Evolutionary conservation across 805 yeast species (phyloP).

Genomic region (Yarrowia yakushimensis): DNA sequence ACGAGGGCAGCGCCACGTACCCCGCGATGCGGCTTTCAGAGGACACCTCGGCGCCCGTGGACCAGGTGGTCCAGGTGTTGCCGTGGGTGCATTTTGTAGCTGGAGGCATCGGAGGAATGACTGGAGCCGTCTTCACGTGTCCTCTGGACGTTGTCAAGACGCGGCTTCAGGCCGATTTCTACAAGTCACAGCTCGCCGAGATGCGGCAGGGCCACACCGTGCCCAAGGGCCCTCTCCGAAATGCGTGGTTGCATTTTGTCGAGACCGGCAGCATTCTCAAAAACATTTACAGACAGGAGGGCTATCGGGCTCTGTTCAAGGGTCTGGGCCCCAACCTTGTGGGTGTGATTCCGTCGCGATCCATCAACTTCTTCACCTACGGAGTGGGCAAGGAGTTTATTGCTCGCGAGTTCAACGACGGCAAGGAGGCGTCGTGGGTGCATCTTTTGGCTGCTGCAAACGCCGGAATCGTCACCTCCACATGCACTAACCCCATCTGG

Average conservation of each 20-base stretch:
- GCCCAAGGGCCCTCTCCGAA: constrained; percentile 38
- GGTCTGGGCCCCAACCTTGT: constrained; percentile 96
- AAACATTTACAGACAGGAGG: constrained; percentile 70
- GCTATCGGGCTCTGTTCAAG: constrained; percentile 79
- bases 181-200: constrained; percentile 33
- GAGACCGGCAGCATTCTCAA: constrained; percentile 76
- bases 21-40: constrained; percentile 22
- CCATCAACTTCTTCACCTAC: constrained; percentile 93
- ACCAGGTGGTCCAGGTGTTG: constrained; percentile 36
- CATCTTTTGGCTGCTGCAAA: constrained; percentile 81
- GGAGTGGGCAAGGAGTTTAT: constrained; percentile 84
- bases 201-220: constrained; percentile 31
- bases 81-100: constrained; percentile 51
- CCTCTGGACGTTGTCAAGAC: constrained; percentile 97
- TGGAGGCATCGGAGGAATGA: constrained; percentile 85
- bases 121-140: constrained; percentile 90
- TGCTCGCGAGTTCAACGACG: constrained; percentile 62
- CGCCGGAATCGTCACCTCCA: constrained; percentile 93
- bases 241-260: constrained; percentile 64
- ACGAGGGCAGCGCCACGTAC: constrained; percentile 23
- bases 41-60: constrained; percentile 5
- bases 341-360: constrained; percentile 97
- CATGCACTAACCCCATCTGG: constrained; percentile 98
- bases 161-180: constrained; percentile 85
- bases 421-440: constrained; percentile 76